phyloP scores from a whole-genome alignment of 164 flowering plant genomes.

The Brasenia schreberi region DNA sequence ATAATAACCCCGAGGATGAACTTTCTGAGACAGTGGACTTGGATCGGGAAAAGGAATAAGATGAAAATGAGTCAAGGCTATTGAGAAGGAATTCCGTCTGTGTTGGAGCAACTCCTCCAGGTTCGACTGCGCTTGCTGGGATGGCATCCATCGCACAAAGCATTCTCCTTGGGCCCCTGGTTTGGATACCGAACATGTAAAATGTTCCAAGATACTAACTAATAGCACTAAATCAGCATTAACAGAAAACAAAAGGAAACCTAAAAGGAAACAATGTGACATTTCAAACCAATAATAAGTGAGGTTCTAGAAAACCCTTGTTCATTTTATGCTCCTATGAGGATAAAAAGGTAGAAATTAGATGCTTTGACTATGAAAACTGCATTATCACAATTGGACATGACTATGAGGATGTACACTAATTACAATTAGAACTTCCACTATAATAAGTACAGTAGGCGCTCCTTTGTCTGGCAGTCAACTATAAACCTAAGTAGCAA shows the following conservation, averaged over 20 bases:
- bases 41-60: slow-evolving; percentile 37
- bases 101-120: slow-evolving; percentile 64
- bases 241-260: background rate
- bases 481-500: background rate
- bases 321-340: background rate
- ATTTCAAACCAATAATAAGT: background rate
- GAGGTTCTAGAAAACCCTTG: background rate
- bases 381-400: background rate
- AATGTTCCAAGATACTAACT: too few species aligned
- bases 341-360: too few species aligned
- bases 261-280: background rate
- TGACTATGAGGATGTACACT: background rate
- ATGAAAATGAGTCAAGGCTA: slow-evolving; percentile 29
- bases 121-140: slow-evolving; percentile 44
- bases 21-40: slow-evolving; percentile 29
- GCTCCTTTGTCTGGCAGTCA: background rate
- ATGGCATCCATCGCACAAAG: slow-evolving; percentile 50
- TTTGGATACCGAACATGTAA: slow-evolving; percentile 1
- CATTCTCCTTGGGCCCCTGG: slow-evolving; percentile 80
- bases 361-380: background rate
- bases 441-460: background rate
- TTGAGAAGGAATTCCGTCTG: slow-evolving; percentile 39
- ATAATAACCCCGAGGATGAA: slow-evolving; percentile 23
- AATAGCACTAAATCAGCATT: background rate
- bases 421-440: background rate